Percentiles rank a stretch among this genome's conserved stretches.
Evolutionary conservation across 164 flowering plant species (phyloP).

Genomic region (Magnolia changhungtana): DNA sequence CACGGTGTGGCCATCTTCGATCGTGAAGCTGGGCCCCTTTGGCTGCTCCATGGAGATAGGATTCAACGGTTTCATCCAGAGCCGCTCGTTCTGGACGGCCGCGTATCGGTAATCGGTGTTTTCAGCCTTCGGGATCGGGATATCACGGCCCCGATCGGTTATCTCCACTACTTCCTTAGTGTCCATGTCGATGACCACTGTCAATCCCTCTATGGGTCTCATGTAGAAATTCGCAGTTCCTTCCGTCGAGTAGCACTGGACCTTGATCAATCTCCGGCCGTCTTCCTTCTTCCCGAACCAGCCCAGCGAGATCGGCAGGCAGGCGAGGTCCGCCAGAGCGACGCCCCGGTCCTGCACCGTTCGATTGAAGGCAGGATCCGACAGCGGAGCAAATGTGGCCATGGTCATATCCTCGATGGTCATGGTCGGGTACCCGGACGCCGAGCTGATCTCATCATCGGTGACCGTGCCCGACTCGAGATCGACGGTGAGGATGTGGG

Average conservation of each 20-base stretch:
- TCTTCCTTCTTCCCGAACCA: constrained; percentile 81
- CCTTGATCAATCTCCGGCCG: constrained; percentile 59
- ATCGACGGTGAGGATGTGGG: constrained; percentile 56
- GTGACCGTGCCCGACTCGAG: constrained; percentile 38
- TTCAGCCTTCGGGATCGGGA: constrained; percentile 63
- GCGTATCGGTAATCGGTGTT: constrained; percentile 72
- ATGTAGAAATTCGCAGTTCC: constrained; percentile 89
- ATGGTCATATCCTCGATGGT: constrained; percentile 79
- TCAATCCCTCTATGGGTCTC: constrained; percentile 93
- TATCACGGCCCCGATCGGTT: constrained; percentile 43
- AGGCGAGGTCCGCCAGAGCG: constrained; percentile 57
- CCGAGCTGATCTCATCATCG: constrained; percentile 18
- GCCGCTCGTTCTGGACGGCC: constrained; percentile 7
- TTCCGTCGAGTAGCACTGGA: constrained; percentile 73
- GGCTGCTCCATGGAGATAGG: constrained; percentile 70
- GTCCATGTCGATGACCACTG: constrained; percentile 71
- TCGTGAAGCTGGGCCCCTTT: constrained; percentile 53
- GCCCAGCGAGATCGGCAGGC: constrained; percentile 74
- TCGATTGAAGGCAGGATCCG: constrained; percentile 57
- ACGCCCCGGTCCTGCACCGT: constrained; percentile 67
- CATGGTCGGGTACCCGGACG: constrained; percentile 77
- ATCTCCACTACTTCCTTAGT: constrained; percentile 59
- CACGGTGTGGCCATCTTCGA: constrained; percentile 64
- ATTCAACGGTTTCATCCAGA: constrained; percentile 27
- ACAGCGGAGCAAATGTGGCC: constrained; percentile 54